These are phyloP conservation scores for Neurospora tetrasperma DNA, from an alignment of 495 filamentous ascomycete genomes.

Conservation along the genomic window DNA sequence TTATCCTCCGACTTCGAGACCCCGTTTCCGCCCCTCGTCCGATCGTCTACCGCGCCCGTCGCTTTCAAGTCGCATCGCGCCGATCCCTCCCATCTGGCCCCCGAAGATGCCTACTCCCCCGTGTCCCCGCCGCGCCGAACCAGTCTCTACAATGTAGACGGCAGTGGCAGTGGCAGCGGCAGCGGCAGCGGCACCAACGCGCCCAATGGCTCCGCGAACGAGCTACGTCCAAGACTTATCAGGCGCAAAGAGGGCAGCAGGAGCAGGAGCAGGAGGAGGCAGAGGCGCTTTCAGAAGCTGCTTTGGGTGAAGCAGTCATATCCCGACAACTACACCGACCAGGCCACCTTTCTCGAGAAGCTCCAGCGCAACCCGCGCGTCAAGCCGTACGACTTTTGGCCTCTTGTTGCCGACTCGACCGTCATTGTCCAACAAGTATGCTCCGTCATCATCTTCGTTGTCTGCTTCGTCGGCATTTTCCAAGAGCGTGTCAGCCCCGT, in stretches of 20 bases:
- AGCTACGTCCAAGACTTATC: constrained; percentile 13
- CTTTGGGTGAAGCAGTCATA: constrained; percentile 97
- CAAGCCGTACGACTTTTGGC: constrained; percentile 96
- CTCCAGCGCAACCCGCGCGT: constrained; percentile 91
- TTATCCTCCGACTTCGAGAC: constrained; percentile 19
- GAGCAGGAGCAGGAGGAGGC: constrained; percentile 42
- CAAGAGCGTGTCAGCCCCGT: constrained; percentile 77
- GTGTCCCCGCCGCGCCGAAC: constrained; percentile 46
- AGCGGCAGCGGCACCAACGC: background rate
- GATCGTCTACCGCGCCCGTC: constrained; percentile 32
- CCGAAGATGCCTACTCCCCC: constrained; percentile 72
- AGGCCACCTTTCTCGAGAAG: constrained; percentile 88
- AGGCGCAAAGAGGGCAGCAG: constrained; percentile 27
- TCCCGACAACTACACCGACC: constrained; percentile 97
- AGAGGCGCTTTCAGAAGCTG: constrained; percentile 83
- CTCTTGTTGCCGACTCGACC: constrained; percentile 85
- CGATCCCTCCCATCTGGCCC: constrained; percentile 53
- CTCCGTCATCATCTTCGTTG: constrained; percentile 86
- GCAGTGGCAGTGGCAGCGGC: constrained; percentile 22
- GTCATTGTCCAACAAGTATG: constrained; percentile 96
- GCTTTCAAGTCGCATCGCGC: constrained; percentile 26
- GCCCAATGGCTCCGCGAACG: background rate
- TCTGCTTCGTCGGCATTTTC: constrained; percentile 85
- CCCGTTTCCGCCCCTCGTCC: constrained; percentile 21
- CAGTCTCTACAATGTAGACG: constrained; percentile 27